Conservation (phyloP, 164 flowering plant species). For the Annona cherimola region DNA sequence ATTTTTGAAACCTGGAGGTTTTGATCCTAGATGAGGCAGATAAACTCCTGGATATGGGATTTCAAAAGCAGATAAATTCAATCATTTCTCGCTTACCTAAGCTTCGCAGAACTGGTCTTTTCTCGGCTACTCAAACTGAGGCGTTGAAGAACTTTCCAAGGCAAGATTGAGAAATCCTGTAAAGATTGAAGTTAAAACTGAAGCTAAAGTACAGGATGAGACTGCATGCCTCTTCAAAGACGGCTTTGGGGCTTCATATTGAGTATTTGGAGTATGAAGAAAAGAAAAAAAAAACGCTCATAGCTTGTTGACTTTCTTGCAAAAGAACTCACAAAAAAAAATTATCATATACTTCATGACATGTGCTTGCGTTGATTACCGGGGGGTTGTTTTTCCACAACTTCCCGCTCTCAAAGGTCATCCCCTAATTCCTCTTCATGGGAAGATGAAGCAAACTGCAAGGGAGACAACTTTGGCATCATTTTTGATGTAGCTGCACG, state of each 20-base stretch:
- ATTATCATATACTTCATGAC: conserved; percentile 94
- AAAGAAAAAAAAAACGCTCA: conserved; percentile 70
- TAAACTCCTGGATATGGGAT: conserved; percentile 93
- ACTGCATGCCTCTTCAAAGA: conserved; percentile 53
- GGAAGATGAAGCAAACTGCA: conserved; percentile 89
- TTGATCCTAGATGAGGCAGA: conserved; percentile 96
- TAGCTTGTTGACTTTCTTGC: conserved; percentile 73
- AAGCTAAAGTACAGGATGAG: conserved; percentile 34
- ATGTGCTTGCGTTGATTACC: conserved; percentile 97
- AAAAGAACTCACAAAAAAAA: conserved; percentile 59
- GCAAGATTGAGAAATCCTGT: conserved; percentile 95
- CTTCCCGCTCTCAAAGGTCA: conserved; percentile 52
- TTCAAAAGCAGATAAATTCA: conserved; percentile 82
- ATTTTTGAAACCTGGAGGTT: too few species aligned
- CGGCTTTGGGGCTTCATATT: conserved; percentile 75
- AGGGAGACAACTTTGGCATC: conserved; percentile 88
- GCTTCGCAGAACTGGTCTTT: conserved; percentile 93
- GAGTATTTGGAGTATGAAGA: conserved; percentile 94
- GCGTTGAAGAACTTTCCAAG: conserved; percentile 93
- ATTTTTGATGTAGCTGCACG: conserved; percentile 98
- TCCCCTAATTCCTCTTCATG: conserved; percentile 78
- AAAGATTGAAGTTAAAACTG: conserved; percentile 84
- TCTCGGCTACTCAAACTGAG: conserved; percentile 97
- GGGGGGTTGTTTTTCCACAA: conserved; percentile 90
- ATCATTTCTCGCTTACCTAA: conserved; percentile 82